Conservation (phyloP, 2,329 filamentous ascomycete species). For the Blastomyces silverae region DNA sequence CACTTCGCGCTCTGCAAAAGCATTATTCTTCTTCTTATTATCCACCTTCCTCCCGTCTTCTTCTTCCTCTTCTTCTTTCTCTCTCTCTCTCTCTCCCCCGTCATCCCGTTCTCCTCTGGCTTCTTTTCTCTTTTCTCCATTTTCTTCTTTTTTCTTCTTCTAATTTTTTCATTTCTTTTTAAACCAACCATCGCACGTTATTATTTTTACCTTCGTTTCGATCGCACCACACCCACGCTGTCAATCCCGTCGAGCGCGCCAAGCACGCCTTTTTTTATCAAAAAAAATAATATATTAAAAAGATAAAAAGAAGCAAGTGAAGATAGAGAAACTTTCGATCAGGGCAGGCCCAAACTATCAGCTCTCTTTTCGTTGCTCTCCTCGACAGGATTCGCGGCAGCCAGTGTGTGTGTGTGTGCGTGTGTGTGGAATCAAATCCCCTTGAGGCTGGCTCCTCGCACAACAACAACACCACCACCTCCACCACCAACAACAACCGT, state of each 20-base stretch:
- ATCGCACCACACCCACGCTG: not conserved
- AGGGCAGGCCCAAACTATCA: constrained; percentile 20
- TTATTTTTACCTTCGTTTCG: not conserved
- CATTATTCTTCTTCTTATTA: too few species aligned
- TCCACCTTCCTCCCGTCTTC: too few species aligned
- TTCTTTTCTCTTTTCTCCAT: not conserved
- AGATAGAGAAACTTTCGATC: constrained; percentile 16
- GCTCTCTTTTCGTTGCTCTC: constrained; percentile 21
- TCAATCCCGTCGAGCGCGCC: constrained; percentile 14
- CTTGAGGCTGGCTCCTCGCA: constrained; percentile 36
- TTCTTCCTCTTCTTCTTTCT: too few species aligned
- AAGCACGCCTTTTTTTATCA: constrained; percentile 6
- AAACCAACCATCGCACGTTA: not conserved
- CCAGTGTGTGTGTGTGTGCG: constrained; percentile 12
- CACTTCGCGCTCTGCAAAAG: too few species aligned
- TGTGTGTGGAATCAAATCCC: constrained; percentile 19
- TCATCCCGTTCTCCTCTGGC: not conserved
- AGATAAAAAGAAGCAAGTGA: not conserved
- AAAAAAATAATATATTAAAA: not conserved
- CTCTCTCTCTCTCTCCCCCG: not conserved
- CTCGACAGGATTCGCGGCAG: constrained; percentile 21
- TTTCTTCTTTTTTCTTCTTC: not conserved
- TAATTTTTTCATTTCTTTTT: not conserved
- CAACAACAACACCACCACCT: too few species aligned
- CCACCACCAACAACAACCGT: not conserved